Evolutionary conservation across 805 yeast genomes (phyloP).

Genomic region (Yamadazyma sp.): DNA sequence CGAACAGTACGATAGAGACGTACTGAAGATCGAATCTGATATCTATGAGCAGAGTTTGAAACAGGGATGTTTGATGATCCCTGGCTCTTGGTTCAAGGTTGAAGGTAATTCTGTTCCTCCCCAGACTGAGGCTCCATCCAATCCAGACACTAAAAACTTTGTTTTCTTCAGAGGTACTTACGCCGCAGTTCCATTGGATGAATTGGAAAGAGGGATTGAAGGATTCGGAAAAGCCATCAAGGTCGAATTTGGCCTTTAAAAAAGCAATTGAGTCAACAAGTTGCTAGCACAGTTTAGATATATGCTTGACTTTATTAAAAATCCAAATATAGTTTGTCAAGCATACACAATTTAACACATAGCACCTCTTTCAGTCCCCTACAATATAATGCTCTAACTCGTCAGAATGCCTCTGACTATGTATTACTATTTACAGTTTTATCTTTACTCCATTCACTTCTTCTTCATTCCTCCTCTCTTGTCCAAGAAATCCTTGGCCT

Average conservation of each 20-base stretch:
- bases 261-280: too few relatives aligned
- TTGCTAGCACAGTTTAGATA: too few relatives aligned
- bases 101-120: slow-evolving; percentile 57
- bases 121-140: slow-evolving; percentile 47
- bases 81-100: slow-evolving; percentile 79
- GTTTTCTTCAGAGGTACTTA: slow-evolving; percentile 85
- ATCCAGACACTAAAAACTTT: slow-evolving; percentile 42
- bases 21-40: slow-evolving; percentile 60
- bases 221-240: slow-evolving; percentile 66
- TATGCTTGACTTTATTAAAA: slow-evolving; percentile 1
- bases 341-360: too few relatives aligned
- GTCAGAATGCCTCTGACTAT: too few relatives aligned
- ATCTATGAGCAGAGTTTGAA: slow-evolving; percentile 61
- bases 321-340: too few relatives aligned
- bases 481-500: slow-evolving; percentile 83
- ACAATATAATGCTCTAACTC: too few relatives aligned
- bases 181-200: slow-evolving; percentile 77
- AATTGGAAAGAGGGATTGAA: slow-evolving; percentile 58
- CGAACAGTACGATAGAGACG: slow-evolving; percentile 56
- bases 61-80: slow-evolving; percentile 69
- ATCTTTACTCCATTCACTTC: slow-evolving; percentile 28
- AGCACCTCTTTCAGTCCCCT: too few relatives aligned
- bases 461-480: slow-evolving; percentile 56
- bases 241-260: slow-evolving; percentile 50
- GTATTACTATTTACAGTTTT: slow-evolving; percentile 11